Evolutionary conservation across 129 eudicot genomes (phyloP).

Genomic region (Deinandra increscens): DNA sequence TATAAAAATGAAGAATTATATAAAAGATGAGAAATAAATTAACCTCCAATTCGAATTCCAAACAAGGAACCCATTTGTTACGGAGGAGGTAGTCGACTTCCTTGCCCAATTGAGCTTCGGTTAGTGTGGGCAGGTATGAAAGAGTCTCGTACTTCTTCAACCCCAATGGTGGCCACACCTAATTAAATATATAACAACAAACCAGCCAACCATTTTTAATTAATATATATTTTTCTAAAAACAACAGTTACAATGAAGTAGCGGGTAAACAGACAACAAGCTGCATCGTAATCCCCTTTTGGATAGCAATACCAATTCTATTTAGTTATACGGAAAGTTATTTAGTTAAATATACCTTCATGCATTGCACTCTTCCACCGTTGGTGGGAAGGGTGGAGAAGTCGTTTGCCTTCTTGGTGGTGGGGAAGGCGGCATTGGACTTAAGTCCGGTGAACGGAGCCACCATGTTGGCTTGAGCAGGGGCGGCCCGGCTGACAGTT

Average conservation of each 20-base stretch:
- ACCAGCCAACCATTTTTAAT: neutral
- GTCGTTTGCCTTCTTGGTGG: constrained; percentile 37
- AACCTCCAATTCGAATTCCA: constrained; percentile 54
- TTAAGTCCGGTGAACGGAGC: constrained; percentile 64
- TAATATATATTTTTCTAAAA: too few species aligned
- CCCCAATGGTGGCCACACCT: constrained; percentile 65
- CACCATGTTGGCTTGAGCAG: constrained; percentile 52
- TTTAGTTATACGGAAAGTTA: neutral
- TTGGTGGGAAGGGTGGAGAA: constrained; percentile 56
- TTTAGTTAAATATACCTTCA: constrained; percentile 37
- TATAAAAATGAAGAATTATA: neutral
- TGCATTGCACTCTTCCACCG: constrained; percentile 56
- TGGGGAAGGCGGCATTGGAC: constrained; percentile 43
- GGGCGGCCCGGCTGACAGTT: constrained; percentile 34
- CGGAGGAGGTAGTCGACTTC: constrained; percentile 63
- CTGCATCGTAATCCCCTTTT: too few species aligned
- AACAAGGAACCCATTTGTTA: constrained; percentile 69
- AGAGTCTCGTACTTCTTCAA: constrained; percentile 70
- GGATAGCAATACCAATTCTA: neutral
- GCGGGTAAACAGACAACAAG: too few species aligned
- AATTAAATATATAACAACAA: constrained; percentile 3
- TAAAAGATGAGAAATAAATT: constrained; percentile 12
- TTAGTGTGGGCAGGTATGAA: constrained; percentile 53
- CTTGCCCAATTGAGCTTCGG: constrained; percentile 20
- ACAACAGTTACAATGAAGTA: too few species aligned